Conservation (phyloP, 176 grass and related monocot species). For the Rhipidocladum racemiflorum region DNA sequence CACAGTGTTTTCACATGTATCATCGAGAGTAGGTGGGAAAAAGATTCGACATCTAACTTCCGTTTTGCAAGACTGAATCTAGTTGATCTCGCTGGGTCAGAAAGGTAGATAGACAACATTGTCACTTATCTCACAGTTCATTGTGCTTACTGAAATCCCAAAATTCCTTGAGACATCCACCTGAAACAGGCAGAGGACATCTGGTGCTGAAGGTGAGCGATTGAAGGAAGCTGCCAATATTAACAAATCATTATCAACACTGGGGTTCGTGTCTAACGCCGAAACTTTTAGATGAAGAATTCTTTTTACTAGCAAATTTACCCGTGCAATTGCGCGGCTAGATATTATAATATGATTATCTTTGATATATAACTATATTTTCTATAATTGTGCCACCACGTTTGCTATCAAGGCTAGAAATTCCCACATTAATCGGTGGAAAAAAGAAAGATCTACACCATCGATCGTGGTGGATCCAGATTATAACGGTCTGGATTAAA, state of each 20-base stretch:
- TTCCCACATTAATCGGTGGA: too few species aligned
- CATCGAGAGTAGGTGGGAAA: conserved; percentile 90
- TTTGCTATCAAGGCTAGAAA: too few species aligned
- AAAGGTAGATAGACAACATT: conserved; percentile 52
- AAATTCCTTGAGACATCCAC: conserved; percentile 33
- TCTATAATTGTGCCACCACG: too few species aligned
- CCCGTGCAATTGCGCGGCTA: too few species aligned
- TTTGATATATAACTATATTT: too few species aligned
- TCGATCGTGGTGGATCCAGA: too few species aligned
- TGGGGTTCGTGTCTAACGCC: conserved; percentile 48
- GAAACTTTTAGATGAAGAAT: conserved; percentile 14
- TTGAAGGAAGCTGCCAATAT: conserved; percentile 94
- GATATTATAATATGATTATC: too few species aligned
- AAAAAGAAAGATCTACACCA: too few species aligned
- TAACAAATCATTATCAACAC: conserved; percentile 97
- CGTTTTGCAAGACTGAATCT: conserved; percentile 95
- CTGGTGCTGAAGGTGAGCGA: conserved; percentile 95
- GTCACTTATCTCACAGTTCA: neutral
- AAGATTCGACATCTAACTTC: conserved; percentile 69
- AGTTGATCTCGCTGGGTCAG: conserved; percentile 94
- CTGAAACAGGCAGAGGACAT: conserved; percentile 85
- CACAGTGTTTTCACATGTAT: conserved; percentile 96
- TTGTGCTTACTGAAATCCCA: neutral
- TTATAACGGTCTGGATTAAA: too few species aligned
- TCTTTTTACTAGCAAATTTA: too few species aligned